Conservation (phyloP, 371 early-diverging fungal genomes). For the Conidiobolus incongruus region DNA sequence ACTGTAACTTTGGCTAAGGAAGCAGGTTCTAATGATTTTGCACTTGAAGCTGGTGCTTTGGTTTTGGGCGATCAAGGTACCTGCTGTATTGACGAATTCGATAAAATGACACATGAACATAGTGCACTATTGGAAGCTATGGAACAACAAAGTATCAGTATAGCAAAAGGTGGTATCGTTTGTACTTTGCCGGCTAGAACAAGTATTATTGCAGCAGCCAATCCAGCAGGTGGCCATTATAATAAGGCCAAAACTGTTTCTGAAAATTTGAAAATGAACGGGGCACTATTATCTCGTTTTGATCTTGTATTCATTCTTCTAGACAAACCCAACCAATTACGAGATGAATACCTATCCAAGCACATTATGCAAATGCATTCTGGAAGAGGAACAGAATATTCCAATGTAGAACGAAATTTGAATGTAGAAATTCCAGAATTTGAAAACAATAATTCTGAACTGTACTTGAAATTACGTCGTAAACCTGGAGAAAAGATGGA, state of each 20-base stretch:
- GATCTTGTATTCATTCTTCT: slow-evolving; percentile 90
- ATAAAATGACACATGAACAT: slow-evolving; percentile 98
- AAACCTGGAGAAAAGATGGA: slow-evolving; percentile 19
- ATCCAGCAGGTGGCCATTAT: slow-evolving; percentile 97
- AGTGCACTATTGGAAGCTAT: slow-evolving; percentile 99
- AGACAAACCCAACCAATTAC: slow-evolving; percentile 66
- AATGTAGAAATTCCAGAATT: slow-evolving; percentile 19
- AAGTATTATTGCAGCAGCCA: slow-evolving; percentile 93
- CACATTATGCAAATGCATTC: slow-evolving; percentile 82
- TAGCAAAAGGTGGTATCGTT: slow-evolving; percentile 99
- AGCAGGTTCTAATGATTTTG: slow-evolving; percentile 43
- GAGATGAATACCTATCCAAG: slow-evolving; percentile 65
- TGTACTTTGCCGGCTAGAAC: slow-evolving; percentile 94
- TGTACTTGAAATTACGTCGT: slow-evolving; percentile 9
- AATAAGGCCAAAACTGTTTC: slow-evolving; percentile 50
- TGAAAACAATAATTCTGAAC: slow-evolving; percentile 12
- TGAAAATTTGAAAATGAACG: slow-evolving; percentile 51
- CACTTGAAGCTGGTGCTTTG: slow-evolving; percentile 67
- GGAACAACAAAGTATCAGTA: slow-evolving; percentile 99
- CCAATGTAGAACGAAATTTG: slow-evolving; percentile 26
- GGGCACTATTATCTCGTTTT: slow-evolving; percentile 82
- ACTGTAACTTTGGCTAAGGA: slow-evolving; percentile 60
- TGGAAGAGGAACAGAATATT: slow-evolving; percentile 38
- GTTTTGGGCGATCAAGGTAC: slow-evolving; percentile 98
- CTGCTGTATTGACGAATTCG: slow-evolving; percentile 99